Evolutionary conservation across 208 protist species (phyloP).

Genomic region (Trypanosomatidae sp.): DNA sequence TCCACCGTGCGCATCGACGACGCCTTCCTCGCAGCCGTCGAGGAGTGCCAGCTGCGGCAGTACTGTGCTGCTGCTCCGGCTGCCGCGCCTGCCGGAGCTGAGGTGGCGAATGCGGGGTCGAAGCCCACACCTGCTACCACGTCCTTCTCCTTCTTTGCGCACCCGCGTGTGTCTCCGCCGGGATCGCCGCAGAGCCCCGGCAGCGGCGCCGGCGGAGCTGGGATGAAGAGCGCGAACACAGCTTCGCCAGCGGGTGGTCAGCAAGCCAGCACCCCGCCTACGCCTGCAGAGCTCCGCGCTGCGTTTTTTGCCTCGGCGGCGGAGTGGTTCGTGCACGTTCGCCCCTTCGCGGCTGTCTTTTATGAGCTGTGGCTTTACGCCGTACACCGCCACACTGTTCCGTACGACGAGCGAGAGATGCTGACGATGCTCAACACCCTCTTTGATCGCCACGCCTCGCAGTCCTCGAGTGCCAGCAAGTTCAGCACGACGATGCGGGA

Average conservation of each 20-base stretch:
- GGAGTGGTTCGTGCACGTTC: constrained; percentile 73
- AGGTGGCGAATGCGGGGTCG: no score
- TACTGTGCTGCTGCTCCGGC: no score
- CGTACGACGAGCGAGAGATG: constrained; percentile 27
- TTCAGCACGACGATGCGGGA: constrained; percentile 48
- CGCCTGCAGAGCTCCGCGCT: constrained; percentile 26
- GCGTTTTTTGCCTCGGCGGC: constrained; percentile 59
- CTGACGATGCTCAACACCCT: constrained; percentile 47
- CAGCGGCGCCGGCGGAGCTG: no score
- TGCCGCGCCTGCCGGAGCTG: no score
- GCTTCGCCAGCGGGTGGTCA: no score
- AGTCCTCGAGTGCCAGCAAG: constrained; percentile 26
- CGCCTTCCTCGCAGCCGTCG: constrained; percentile 36
- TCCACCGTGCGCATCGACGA: constrained; percentile 50
- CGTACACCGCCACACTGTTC: constrained; percentile 43
- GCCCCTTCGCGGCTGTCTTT: constrained; percentile 56
- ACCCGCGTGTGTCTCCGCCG: no score
- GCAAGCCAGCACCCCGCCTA: no score
- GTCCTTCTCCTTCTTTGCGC: no score
- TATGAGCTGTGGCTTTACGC: constrained; percentile 64
- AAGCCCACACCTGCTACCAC: no score
- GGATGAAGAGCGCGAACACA: no score
- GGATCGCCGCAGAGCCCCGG: no score
- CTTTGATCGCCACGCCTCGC: constrained; percentile 46
- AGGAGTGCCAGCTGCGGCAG: constrained; percentile 28